Base-by-base conservation (phyloP, 2,329 filamentous ascomycete species). In the Beauveria caledonica region DNA sequence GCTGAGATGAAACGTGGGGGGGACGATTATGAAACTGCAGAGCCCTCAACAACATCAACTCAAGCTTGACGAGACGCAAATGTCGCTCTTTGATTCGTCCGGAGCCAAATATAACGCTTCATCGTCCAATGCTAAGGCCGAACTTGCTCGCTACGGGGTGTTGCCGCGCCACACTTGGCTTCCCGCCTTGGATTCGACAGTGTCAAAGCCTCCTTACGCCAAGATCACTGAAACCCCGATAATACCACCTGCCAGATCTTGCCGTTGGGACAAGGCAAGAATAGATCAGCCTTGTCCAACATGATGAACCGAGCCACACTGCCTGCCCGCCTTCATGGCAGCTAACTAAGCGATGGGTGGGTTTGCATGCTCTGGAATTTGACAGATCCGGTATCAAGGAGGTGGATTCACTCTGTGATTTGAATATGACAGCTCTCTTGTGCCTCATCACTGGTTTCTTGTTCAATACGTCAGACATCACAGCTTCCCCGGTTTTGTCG, bases 341-440 rank as follows among this genome's bases (percentile, higher is more conserved):
- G 15, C 33, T 44, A 36, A 33, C 42, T 46, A 51, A 29, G 23
- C 21, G 46, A 25, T 27, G 29, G n/a, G 46, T 42, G 56, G 56
- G 39, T 51, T 50, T 50, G 23, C n/a, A 10, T 48, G 11, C 21
- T 48, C 27, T 40, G 62, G 64, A 45, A 61, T 58, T 42, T 13
- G 21, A 23, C 9, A 42, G 53, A 64, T 62, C 64, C 64, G 64
- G 64, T 66, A 63, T 65, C 64, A 65, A 62, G 53, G 45, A 59
- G 58, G 27, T 19, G 10, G n/a, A 60, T 59, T 64, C 60, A 60
- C 45, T 59, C 50, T 59, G 29, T 46, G 42, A 36, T 57, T 58
- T 25, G 23, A 36, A 27, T 23, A 58, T 52, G 39, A 36, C n/a
- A 36, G 33, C 42, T 58, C 23, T 17, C 21, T 50, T 9, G 15